Evolutionary conservation across 2,329 filamentous ascomycete species (phyloP), one percentile per base, ranked within the genome.

Genomic region (Penicillium digitatum): DNA sequence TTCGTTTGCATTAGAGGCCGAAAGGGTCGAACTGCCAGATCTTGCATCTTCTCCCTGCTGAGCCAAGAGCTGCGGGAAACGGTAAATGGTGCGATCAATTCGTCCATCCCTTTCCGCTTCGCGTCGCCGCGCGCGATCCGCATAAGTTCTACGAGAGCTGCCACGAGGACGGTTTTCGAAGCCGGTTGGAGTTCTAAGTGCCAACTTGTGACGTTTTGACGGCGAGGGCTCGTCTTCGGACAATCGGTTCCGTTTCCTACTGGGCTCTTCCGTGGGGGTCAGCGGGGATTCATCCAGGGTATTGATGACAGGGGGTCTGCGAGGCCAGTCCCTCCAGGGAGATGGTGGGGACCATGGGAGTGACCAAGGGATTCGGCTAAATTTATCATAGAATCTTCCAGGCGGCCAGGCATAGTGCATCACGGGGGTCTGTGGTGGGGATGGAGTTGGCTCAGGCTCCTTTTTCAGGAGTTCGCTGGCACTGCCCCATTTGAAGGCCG

Each of bases 1-100:
- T 42, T 56, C 40, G 22, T 20, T 38, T 44, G 29, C 18, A 27
- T 14, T 20, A 18, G 29, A n/a, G 18, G 24, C 27, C 12, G n/a
- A 3, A 12, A 35, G n/a, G 3, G 22, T 34, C 11, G 34, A 32
- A 20, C 11, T 22, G 14, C 26, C 32, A 34, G 47, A 54, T 7
- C 26, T 52, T 12, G 55, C 56, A 49, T 71, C 66, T 16, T 66
- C 59, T 35, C 68, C 65, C 24, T 62, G 63, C 55, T 72, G 67
- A 18, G 65, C 64, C n/a, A 73, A 54, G 8, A 69, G 57, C 37
- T 71, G 54, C 16, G 70, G 66, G 29, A 72, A 54, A 16, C 69
- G 70, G 40, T 69, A 72, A 11, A 73, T 54, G 5, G 72, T 72
- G n/a, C 60, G 65, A 20, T 70, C 61, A 27, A 73, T 68, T 5